Conservation (phyloP, 2,329 filamentous ascomycete species). For the Arthrinium phaeospermum region DNA sequence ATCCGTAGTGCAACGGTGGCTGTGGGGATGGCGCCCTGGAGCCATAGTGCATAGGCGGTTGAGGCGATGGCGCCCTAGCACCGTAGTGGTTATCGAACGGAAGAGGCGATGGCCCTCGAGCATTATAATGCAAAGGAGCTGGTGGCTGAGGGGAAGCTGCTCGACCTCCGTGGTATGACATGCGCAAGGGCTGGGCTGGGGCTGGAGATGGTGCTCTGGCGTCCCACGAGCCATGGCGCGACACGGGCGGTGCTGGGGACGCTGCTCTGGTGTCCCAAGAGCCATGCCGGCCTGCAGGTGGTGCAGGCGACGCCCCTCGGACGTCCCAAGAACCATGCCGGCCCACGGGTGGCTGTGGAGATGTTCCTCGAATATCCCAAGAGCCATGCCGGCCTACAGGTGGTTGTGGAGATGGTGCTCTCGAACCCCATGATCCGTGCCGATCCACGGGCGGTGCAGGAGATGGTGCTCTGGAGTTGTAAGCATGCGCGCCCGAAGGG, state of each 20-base stretch:
- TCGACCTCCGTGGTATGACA: conserved; percentile 38
- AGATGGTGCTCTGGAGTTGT: conserved; percentile 31
- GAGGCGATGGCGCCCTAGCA: conserved; percentile 35
- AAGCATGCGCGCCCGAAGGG: conserved; percentile 30
- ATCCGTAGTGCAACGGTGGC: conserved; percentile 36
- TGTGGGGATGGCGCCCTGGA: conserved; percentile 48
- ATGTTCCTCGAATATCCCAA: conserved; percentile 33
- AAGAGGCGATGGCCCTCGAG: conserved; percentile 43
- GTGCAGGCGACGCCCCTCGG: conserved; percentile 40
- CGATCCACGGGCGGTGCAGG: conserved; percentile 30
- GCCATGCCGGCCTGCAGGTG: conserved; percentile 33
- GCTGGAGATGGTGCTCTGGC: conserved; percentile 37
- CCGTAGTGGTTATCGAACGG: conserved; percentile 32
- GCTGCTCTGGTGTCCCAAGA: conserved; percentile 24
- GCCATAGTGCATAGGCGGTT: conserved; percentile 32
- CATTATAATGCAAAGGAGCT: conserved; percentile 23
- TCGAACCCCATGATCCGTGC: conserved; percentile 25
- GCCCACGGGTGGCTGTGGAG: conserved; percentile 37
- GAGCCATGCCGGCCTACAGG: conserved; percentile 17
- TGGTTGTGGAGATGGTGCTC: not conserved
- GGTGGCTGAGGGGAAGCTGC: conserved; percentile 42
- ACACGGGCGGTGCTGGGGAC: conserved; percentile 34
- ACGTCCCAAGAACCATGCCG: conserved; percentile 17
- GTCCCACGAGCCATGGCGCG: conserved; percentile 27
- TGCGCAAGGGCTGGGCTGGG: conserved; percentile 28